Percentiles rank a stretch among this genome's conserved stretches.
phyloP scores from a whole-genome alignment of 2,329 filamentous ascomycete species.

The Alternaria sp. region DNA sequence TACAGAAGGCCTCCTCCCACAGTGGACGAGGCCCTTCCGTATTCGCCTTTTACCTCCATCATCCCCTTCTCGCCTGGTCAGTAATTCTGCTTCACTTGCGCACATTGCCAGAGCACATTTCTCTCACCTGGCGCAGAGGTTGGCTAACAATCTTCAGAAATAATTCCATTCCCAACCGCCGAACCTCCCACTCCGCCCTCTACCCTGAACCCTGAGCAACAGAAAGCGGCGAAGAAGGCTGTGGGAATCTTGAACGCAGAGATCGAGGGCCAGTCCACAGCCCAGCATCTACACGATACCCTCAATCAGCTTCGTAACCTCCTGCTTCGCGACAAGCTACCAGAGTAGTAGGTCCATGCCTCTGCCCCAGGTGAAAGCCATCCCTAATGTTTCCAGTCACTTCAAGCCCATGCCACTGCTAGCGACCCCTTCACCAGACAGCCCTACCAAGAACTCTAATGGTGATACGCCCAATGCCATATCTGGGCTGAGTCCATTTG shows the following conservation, averaged over 20 bases:
- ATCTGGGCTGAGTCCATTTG: conserved; percentile 60
- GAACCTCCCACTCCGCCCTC: conserved; percentile 52
- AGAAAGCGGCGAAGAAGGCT: conserved; percentile 59
- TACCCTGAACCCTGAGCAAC: conserved; percentile 54
- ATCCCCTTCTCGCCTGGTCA: conserved; percentile 79
- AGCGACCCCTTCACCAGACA: conserved; percentile 43
- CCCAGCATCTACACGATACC: conserved; percentile 73
- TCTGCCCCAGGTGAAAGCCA: background rate
- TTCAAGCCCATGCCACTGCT: conserved; percentile 45
- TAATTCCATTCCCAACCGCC: conserved; percentile 57
- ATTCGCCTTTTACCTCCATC: conserved; percentile 81
- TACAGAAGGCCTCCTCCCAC: conserved; percentile 55
- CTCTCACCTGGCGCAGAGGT: conserved; percentile 26
- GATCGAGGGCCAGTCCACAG: conserved; percentile 65
- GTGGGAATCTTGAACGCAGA: conserved; percentile 77
- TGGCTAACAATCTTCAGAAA: conserved; percentile 48
- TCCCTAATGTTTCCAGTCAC: conserved; percentile 33
- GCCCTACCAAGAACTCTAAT: conserved; percentile 30
- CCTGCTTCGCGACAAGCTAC: conserved; percentile 73
- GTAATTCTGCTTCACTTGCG: conserved; percentile 36
- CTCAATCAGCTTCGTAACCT: conserved; percentile 78
- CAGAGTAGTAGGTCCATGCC: conserved; percentile 67
- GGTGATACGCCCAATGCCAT: conserved; percentile 23
- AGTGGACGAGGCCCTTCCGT: conserved; percentile 80
- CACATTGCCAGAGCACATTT: conserved; percentile 6